Conservation (phyloP, 306 rosid species). For the Elaeagnus macrophylla region DNA sequence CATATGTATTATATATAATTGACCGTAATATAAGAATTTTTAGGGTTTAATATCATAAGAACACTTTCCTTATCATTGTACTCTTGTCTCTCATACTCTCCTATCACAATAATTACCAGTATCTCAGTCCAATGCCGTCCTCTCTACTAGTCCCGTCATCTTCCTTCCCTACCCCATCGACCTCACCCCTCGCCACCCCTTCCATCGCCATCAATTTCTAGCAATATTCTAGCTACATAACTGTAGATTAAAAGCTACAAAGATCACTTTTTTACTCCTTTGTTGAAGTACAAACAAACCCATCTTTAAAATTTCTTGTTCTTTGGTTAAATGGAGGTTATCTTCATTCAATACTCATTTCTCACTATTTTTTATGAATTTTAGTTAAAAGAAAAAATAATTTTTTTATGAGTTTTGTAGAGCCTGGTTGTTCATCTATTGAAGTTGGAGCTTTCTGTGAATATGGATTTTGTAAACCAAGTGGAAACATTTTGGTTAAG, state of each 20-base stretch:
- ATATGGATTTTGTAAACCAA: slow-evolving; percentile 63
- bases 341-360: background rate
- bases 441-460: slow-evolving; percentile 68
- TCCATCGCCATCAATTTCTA: slow-evolving; percentile 28
- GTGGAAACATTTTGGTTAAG: slow-evolving; percentile 34
- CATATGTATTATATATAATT: too few relatives aligned
- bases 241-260: slow-evolving; percentile 17
- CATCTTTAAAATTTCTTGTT: slow-evolving; percentile 38
- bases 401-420: slow-evolving; percentile 24
- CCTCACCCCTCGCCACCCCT: too few relatives aligned
- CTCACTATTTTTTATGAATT: background rate
- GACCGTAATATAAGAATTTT: too few relatives aligned
- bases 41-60: too few relatives aligned
- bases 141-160: too few relatives aligned
- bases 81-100: too few relatives aligned
- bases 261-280: slow-evolving; percentile 41
- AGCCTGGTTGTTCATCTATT: slow-evolving; percentile 80
- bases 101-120: too few relatives aligned
- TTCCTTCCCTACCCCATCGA: too few relatives aligned
- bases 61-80: too few relatives aligned
- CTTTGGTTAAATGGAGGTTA: slow-evolving; percentile 67
- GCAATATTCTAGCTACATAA: slow-evolving; percentile 32
- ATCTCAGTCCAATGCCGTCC: too few relatives aligned
- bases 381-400: background rate
- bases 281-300: slow-evolving; percentile 30